phyloP scores from a whole-genome alignment of 768 basidiomycete genomes.

The Rubroboletus pulcherrimus region DNA sequence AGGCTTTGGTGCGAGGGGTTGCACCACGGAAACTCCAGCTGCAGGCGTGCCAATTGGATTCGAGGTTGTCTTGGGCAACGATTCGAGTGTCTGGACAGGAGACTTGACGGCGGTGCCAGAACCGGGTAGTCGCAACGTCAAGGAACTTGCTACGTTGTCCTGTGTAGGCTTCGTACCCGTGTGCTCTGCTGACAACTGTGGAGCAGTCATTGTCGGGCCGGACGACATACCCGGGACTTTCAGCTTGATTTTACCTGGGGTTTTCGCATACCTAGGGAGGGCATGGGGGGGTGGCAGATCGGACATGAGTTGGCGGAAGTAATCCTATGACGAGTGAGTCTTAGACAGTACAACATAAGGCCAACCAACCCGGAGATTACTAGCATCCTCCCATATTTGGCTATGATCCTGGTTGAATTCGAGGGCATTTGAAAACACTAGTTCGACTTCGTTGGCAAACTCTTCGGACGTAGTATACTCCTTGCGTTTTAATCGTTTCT shows the following conservation, averaged over 20 bases:
- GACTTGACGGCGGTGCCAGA: slow-evolving; percentile 18
- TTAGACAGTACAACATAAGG: neutral
- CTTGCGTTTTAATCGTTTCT: slow-evolving; percentile 82
- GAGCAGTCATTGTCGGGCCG: slow-evolving; percentile 13
- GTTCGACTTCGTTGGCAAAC: slow-evolving; percentile 83
- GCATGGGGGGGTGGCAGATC: slow-evolving; percentile 67
- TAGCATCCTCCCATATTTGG: slow-evolving; percentile 77
- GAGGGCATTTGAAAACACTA: slow-evolving; percentile 88
- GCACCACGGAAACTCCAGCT: slow-evolving; percentile 13
- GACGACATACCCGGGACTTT: slow-evolving; percentile 48
- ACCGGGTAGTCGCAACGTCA: slow-evolving; percentile 25
- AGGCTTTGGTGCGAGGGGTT: slow-evolving; percentile 25
- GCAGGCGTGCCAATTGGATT: slow-evolving; percentile 9
- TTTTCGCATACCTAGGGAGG: slow-evolving; percentile 60
- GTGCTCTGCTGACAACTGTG: slow-evolving; percentile 15
- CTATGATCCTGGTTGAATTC: slow-evolving; percentile 86
- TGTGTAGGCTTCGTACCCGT: slow-evolving; percentile 13
- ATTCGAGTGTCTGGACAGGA: slow-evolving; percentile 18
- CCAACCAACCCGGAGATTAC: slow-evolving; percentile 53
- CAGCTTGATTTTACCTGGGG: slow-evolving; percentile 66
- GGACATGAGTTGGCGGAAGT: slow-evolving; percentile 72
- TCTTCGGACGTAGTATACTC: slow-evolving; percentile 65
- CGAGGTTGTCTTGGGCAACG: slow-evolving; percentile 20
- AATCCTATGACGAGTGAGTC: slow-evolving; percentile 45
- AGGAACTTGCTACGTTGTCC: slow-evolving; percentile 15